These are phyloP conservation scores for Psilocybe subaeruginosa DNA, from an alignment of 768 basidiomycete species.

Conservation along the genomic window DNA sequence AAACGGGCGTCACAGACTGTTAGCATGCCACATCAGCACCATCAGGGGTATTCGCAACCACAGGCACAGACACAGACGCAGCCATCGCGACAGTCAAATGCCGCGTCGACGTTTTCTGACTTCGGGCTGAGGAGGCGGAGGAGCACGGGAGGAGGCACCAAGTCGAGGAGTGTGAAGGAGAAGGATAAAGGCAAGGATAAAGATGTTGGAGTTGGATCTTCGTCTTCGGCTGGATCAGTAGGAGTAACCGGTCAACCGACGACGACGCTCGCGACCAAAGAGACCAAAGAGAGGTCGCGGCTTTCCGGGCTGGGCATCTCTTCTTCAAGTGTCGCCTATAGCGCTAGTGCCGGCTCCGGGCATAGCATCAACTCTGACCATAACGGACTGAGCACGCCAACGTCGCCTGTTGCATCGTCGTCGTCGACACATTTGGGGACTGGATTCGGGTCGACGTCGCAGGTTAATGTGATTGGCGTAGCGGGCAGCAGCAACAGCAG, in stretches of 20 bases:
- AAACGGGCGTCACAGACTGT: neutral
- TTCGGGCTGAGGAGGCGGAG: constrained; percentile 19
- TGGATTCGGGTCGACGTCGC: neutral
- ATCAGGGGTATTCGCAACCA: neutral
- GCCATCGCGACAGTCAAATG: neutral
- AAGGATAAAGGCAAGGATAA: constrained; percentile 3
- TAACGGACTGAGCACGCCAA: neutral
- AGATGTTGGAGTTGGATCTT: neutral
- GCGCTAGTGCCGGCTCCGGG: neutral
- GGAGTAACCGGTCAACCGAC: no score
- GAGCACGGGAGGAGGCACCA: constrained; percentile 17
- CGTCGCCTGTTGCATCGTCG: constrained; percentile 2
- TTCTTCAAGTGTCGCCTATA: neutral
- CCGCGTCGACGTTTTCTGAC: constrained; percentile 11
- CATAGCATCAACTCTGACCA: neutral
- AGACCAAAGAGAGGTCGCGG: neutral
- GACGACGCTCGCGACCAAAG: neutral
- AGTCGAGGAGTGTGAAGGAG: neutral
- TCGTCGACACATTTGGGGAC: neutral
- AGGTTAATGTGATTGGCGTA: no score
- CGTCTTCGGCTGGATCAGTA: neutral
- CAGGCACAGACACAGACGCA: neutral
- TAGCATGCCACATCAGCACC: neutral
- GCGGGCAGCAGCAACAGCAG: neutral
- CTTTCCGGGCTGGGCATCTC: constrained; percentile 5